Percentiles rank a stretch among this genome's conserved stretches.
Conservation (phyloP, 257 asterid species). For the Lantana camara region DNA sequence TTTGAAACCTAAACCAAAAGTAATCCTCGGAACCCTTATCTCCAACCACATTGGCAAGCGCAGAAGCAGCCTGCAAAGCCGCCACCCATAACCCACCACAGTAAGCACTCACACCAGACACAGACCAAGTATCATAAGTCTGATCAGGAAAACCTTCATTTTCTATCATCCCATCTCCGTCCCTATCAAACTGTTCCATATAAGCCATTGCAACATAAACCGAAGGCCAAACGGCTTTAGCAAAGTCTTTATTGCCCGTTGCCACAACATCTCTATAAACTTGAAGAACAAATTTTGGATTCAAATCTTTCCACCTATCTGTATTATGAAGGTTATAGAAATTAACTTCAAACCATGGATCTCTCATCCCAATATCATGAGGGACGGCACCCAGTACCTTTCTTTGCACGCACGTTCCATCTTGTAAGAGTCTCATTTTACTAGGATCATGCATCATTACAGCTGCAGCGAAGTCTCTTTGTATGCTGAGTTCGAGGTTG, state of each 20-base stretch:
- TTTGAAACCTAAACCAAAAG: slow-evolving; percentile 76
- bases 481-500: slow-evolving; percentile 86
- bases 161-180: slow-evolving; percentile 98
- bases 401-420: slow-evolving; percentile 65
- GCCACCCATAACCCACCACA: slow-evolving; percentile 99
- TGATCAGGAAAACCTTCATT: slow-evolving; percentile 95
- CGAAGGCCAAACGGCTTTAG: slow-evolving; percentile 90
- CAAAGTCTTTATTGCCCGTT: slow-evolving; percentile 73
- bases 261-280: slow-evolving; percentile 86
- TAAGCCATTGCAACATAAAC: slow-evolving; percentile 93
- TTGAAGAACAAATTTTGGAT: slow-evolving; percentile 93
- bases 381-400: slow-evolving; percentile 97
- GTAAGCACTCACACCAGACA: slow-evolving; percentile 91
- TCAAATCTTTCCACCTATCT: slow-evolving; percentile 97
- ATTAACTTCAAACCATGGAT: slow-evolving; percentile 96
- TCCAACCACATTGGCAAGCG: slow-evolving; percentile 79
- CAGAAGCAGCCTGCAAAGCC: slow-evolving; percentile 95
- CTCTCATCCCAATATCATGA: slow-evolving; percentile 93
- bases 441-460: slow-evolving; percentile 98
- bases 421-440: slow-evolving; percentile 54
- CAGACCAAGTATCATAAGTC: slow-evolving; percentile 96
- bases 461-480: slow-evolving; percentile 93
- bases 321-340: slow-evolving; percentile 79
- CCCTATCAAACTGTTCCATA: slow-evolving; percentile 97
- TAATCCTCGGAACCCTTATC: slow-evolving; percentile 79